phyloP scores from a whole-genome alignment of 1,284 basidiomycete genomes.

The Mycosarcoma mackinlayi region DNA sequence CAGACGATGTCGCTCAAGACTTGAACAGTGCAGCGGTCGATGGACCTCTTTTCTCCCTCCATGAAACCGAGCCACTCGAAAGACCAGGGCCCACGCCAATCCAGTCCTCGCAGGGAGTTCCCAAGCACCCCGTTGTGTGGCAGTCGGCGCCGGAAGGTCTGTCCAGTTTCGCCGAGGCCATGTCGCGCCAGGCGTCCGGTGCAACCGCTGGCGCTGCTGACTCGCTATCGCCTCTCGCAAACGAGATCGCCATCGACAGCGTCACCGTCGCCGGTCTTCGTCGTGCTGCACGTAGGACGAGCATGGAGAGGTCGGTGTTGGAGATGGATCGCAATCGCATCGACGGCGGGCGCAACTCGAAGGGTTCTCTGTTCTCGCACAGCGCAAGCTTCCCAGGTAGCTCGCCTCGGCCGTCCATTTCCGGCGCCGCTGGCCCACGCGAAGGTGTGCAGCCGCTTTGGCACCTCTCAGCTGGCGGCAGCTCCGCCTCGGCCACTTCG shows the following conservation, averaged over 20 bases:
- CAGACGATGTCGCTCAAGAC: neutral
- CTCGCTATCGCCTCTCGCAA: conserved; percentile 3
- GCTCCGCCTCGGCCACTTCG: conserved; percentile 16
- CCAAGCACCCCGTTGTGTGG: conserved; percentile 39
- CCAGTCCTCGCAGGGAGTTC: conserved; percentile 21
- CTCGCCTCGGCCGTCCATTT: conserved; percentile 34
- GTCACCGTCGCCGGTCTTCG: conserved; percentile 53
- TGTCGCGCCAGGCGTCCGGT: conserved; percentile 36
- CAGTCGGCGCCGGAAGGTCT: conserved; percentile 50
- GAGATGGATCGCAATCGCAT: conserved; percentile 14
- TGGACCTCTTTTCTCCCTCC: neutral
- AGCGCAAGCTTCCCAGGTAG: conserved; percentile 51
- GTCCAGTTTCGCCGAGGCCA: conserved; percentile 30
- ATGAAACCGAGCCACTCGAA: conserved; percentile 14
- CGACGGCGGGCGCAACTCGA: conserved; percentile 22
- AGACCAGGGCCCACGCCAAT: conserved; percentile 54
- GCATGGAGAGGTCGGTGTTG: conserved; percentile 35
- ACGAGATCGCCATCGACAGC: conserved; percentile 32
- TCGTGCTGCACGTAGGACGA: conserved; percentile 53
- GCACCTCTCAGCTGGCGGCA: conserved; percentile 19
- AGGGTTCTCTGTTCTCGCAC: conserved; percentile 26
- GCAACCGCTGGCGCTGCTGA: conserved; percentile 11
- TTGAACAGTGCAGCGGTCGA: neutral
- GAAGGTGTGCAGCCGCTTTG: conserved; percentile 38
- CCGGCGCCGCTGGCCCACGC: conserved; percentile 29